phyloP scores from a whole-genome alignment of 768 basidiomycete species.

The Lactifluus volemus region DNA sequence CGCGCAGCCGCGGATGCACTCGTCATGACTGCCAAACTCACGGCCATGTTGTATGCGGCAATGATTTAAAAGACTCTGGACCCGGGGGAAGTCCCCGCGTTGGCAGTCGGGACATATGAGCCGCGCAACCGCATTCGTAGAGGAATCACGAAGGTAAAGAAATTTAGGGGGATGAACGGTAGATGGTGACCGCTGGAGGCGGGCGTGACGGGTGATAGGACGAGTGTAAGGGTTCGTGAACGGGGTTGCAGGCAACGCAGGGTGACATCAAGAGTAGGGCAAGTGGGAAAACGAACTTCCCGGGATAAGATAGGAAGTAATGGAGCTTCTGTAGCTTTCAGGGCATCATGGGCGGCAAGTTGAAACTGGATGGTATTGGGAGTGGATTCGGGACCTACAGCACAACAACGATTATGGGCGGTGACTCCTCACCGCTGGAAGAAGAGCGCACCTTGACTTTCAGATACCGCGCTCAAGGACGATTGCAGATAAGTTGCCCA shows the following conservation, averaged over 20 bases:
- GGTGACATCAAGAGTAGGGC: slow-evolving; percentile 22
- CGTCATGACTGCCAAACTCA: slow-evolving; percentile 44
- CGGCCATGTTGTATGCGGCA: slow-evolving; percentile 40
- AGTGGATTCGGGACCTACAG: neutral
- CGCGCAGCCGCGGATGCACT: slow-evolving; percentile 40
- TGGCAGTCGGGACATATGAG: slow-evolving; percentile 37
- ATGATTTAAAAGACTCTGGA: slow-evolving; percentile 46
- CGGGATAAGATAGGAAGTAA: slow-evolving; percentile 32
- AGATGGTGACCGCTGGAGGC: slow-evolving; percentile 20
- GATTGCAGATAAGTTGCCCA: slow-evolving; percentile 38
- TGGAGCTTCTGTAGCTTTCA: slow-evolving; percentile 34
- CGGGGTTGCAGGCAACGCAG: slow-evolving; percentile 17
- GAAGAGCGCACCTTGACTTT: neutral
- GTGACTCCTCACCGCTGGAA: neutral
- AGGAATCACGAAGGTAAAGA: slow-evolving; percentile 33
- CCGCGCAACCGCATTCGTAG: slow-evolving; percentile 28
- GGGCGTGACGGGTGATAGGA: slow-evolving; percentile 26
- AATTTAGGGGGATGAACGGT: slow-evolving; percentile 18
- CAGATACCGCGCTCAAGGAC: slow-evolving; percentile 23
- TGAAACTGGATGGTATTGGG: slow-evolving; percentile 24
- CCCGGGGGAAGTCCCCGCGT: slow-evolving; percentile 40
- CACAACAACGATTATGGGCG: neutral
- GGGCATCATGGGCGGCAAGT: slow-evolving; percentile 35
- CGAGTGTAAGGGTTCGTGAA: slow-evolving; percentile 20
- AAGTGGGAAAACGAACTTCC: slow-evolving; percentile 17